Evolutionary conservation across 495 filamentous ascomycete species (phyloP), one percentile per base, ranked within the genome.

Genomic region (Lichenothelia convexa): DNA sequence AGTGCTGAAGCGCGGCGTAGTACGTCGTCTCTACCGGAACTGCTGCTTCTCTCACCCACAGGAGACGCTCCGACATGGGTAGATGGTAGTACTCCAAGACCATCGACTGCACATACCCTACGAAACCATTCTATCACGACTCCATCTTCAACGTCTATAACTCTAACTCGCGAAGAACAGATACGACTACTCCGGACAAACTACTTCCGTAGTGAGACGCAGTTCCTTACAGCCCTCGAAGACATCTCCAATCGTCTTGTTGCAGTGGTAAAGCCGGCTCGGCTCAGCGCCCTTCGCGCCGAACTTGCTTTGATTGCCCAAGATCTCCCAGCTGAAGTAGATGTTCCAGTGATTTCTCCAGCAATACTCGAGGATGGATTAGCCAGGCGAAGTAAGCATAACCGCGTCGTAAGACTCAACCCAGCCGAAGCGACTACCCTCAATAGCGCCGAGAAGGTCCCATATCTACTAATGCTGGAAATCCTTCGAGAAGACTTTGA

Each of bases 371-470:
- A 70, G 11, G 70, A 75, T 55, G 75, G 73, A 9, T 62, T 64
- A 3, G 67, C 75, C 4, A 61, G 68, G 7, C 67, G 65, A 39
- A 81, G 75, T 38, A 62, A 63, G 21, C 78, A 83, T 44, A 78
- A 83, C 50, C 70, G 78, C 20, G 72, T 83, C 24, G 78, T 83
- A 17, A 65, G 78, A 23, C 57, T 83, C 21, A 83, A 80, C 49
- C 78, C 78, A 23, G 77, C 78, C 7, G 78, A 83, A 54, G 73
- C 77, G 12, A 81, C 76, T 3, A 79, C 80, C 24, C 46, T 83
- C 34, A 83, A 83, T 51, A 82, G 78, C 45, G 78, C 78, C 5
- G 78, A 83, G 46, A 73, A 78, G 45, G 78, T 83, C 12, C 78
- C 78, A 5, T 83, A 78, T 49, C 47, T 83, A 17, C 59, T 83